Conservation (phyloP, 169 alveolate species). For the Cystoisospora suis region DNA sequence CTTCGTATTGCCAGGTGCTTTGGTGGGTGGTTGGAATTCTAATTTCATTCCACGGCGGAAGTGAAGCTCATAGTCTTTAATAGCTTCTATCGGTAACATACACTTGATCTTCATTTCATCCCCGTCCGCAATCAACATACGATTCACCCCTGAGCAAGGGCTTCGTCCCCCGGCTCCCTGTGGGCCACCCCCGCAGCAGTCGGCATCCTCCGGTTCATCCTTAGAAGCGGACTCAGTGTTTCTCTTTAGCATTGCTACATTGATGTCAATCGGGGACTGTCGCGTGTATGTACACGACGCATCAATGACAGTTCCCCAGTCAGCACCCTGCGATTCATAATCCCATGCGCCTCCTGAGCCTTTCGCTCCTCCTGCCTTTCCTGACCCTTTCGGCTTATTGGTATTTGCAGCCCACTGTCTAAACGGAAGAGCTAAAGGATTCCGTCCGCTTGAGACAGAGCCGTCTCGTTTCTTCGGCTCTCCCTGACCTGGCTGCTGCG, state of each 20-base stretch:
- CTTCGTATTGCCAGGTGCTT: no score
- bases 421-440: no score
- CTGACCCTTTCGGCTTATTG: no score
- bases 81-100: not conserved
- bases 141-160: not conserved
- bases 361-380: not conserved
- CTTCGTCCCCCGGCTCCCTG: not conserved
- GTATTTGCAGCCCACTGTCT: no score
- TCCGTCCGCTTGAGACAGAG: no score
- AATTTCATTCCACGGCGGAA: not conserved
- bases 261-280: slow-evolving; percentile 21
- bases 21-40: not conserved
- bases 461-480: no score
- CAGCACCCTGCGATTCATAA: not conserved
- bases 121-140: not conserved
- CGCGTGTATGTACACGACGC: not conserved
- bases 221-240: not conserved
- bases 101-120: not conserved
- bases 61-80: not conserved
- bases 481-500: no score
- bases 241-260: not conserved
- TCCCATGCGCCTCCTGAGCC: not conserved
- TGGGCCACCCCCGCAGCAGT: not conserved
- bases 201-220: not conserved
- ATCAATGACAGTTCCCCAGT: not conserved